phyloP scores from a whole-genome alignment of 805 yeast species.

The Kodamaea neixiangensis region DNA sequence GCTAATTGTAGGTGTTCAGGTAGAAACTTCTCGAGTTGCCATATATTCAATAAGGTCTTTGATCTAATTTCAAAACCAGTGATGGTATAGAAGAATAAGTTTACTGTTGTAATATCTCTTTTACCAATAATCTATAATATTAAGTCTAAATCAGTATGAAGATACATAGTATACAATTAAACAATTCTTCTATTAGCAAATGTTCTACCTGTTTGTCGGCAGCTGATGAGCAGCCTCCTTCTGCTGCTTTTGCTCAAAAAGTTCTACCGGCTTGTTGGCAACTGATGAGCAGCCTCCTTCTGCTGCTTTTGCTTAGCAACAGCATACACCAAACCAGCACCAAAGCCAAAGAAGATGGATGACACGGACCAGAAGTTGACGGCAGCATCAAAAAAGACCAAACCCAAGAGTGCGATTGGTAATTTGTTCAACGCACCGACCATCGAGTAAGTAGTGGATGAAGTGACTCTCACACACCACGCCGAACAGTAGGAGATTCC shows the following conservation, averaged over 20 bases:
- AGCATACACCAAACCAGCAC: slow-evolving; percentile 94
- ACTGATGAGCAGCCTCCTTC: slow-evolving; percentile 22
- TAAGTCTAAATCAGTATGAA: slow-evolving; percentile 11
- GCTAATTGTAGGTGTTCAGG: too few relatives aligned
- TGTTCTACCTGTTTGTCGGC: slow-evolving; percentile 11
- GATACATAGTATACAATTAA: not conserved
- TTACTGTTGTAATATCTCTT: too few relatives aligned
- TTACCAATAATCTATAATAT: too few relatives aligned
- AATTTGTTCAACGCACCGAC: slow-evolving; percentile 98
- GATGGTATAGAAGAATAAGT: too few relatives aligned
- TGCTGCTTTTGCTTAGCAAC: slow-evolving; percentile 92
- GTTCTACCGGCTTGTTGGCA: slow-evolving; percentile 11
- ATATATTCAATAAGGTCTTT: too few relatives aligned
- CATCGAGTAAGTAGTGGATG: slow-evolving; percentile 98
- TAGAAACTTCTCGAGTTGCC: too few relatives aligned
- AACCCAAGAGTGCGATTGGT: slow-evolving; percentile 95
- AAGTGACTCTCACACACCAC: slow-evolving; percentile 99
- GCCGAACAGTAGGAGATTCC: slow-evolving; percentile 99
- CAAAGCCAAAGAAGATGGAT: slow-evolving; percentile 90
- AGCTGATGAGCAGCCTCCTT: slow-evolving; percentile 21
- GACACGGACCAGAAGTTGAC: slow-evolving; percentile 89
- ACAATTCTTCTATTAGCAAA: not conserved
- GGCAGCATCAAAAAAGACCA: slow-evolving; percentile 92
- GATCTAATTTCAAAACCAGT: not conserved
- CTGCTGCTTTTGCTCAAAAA: slow-evolving; percentile 86